Percentiles rank a stretch among this genome's conserved stretches.
Evolutionary conservation across 208 protist genomes (phyloP).

Genomic region (Crithidia thermophila): DNA sequence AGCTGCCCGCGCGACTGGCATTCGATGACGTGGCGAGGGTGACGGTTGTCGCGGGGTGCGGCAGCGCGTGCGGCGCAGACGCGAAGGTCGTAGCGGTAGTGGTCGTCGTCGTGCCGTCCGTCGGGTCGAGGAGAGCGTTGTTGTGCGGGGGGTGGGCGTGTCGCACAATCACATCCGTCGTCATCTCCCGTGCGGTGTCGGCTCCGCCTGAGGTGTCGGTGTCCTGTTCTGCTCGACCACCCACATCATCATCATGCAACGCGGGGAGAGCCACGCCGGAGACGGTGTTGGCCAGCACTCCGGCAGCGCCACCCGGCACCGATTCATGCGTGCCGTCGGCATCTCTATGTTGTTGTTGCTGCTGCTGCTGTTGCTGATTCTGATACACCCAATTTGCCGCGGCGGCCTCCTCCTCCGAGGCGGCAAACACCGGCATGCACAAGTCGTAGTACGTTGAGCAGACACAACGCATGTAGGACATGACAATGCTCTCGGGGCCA

Average conservation of each 20-base stretch:
- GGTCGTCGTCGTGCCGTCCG: neutral
- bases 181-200: constrained; percentile 1
- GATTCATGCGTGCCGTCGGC: constrained; percentile 3
- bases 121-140: neutral
- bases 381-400: constrained; percentile 13
- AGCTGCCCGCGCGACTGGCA: constrained; percentile 24
- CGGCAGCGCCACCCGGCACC: neutral
- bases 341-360: constrained; percentile 24
- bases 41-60: neutral
- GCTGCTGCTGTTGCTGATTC: constrained; percentile 14
- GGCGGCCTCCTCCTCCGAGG: constrained; percentile 11
- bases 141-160: neutral
- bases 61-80: neutral
- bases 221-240: neutral
- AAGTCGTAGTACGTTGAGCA: constrained; percentile 50
- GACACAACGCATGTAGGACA: constrained; percentile 51
- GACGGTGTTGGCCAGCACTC: neutral
- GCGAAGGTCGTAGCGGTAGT: neutral
- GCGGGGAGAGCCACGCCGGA: neutral
- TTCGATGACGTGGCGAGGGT: constrained; percentile 4
- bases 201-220: constrained; percentile 6
- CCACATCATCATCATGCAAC: neutral
- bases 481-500: constrained; percentile 39
- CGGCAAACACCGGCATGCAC: constrained; percentile 11
- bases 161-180: constrained; percentile 16